A percentile compares a stretch with the other conserved stretches of the same genome.
Conservation (phyloP, 129 eudicot species). For the Artemisia tridentata region DNA sequence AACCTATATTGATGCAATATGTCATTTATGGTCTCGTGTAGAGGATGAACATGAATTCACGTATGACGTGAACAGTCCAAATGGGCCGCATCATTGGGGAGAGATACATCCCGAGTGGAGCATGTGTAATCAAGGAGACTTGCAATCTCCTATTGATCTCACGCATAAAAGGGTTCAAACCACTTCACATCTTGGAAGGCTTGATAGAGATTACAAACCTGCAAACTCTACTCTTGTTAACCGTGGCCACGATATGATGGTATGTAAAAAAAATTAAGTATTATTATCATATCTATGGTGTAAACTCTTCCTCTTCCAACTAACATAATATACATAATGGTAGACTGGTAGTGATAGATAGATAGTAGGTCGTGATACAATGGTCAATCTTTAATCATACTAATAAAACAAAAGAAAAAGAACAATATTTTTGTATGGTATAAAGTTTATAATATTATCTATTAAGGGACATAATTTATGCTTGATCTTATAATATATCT, state of each 20-base stretch:
- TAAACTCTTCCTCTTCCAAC: too few relatives aligned
- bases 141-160: constrained; percentile 75
- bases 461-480: constrained; percentile 30
- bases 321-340: too few relatives aligned
- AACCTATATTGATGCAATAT: too few relatives aligned
- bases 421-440: too few relatives aligned
- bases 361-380: too few relatives aligned
- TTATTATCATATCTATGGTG: too few relatives aligned
- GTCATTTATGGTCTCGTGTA: constrained; percentile 1
- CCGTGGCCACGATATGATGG: constrained; percentile 70
- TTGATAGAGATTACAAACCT: constrained; percentile 44
- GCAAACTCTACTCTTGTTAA: constrained; percentile 52
- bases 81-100: constrained; percentile 54
- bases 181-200: constrained; percentile 36
- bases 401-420: too few relatives aligned
- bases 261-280: background rate
- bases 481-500: constrained; percentile 43
- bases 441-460: too few relatives aligned
- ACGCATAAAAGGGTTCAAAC: constrained; percentile 35
- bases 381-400: too few relatives aligned
- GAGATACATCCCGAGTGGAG: constrained; percentile 51
- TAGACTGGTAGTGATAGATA: too few relatives aligned
- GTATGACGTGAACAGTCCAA: constrained; percentile 27
- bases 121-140: constrained; percentile 43
- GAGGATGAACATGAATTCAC: constrained; percentile 55